phyloP scores from a whole-genome alignment of 345 rosid species.

The Salix brachista region DNA sequence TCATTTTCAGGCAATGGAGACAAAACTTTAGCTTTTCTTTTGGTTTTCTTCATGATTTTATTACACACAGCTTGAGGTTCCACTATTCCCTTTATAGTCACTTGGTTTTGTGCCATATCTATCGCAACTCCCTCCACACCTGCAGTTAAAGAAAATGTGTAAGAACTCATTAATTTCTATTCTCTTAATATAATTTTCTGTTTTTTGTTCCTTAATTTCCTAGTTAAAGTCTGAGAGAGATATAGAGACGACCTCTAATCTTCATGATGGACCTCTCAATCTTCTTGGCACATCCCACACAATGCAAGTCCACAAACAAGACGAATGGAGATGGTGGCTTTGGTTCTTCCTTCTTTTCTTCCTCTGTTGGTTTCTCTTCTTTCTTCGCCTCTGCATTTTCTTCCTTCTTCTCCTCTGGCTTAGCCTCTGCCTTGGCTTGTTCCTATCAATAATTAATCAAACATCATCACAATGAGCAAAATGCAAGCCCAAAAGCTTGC shows the following conservation, averaged over 20 bases:
- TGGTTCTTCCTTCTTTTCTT: slow-evolving; percentile 34
- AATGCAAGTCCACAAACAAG: slow-evolving; percentile 78
- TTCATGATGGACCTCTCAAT: slow-evolving; percentile 71
- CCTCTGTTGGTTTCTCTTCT: slow-evolving; percentile 21
- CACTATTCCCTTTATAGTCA: slow-evolving; percentile 69
- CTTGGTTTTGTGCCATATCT: slow-evolving; percentile 73
- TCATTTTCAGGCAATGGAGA: slow-evolving; percentile 74
- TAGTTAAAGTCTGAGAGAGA: background rate
- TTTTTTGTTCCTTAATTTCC: background rate
- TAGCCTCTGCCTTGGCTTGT: slow-evolving; percentile 34
- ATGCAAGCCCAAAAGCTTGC: background rate
- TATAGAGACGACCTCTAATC: slow-evolving; percentile 52
- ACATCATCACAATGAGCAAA: background rate
- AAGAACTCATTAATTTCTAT: background rate
- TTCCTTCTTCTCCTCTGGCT: slow-evolving; percentile 31
- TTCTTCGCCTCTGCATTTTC: slow-evolving; percentile 24
- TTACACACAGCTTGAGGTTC: slow-evolving; percentile 77
- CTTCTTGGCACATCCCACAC: slow-evolving; percentile 90
- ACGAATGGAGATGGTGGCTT: slow-evolving; percentile 64
- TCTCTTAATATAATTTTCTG: background rate
- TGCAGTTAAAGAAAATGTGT: slow-evolving; percentile 8
- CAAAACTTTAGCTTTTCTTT: slow-evolving; percentile 64
- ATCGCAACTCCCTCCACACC: slow-evolving; percentile 79
- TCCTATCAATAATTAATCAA: slow-evolving; percentile 18
- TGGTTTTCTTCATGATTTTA: slow-evolving; percentile 71